Evolutionary conservation across 1,139 yeast species (phyloP).

Genomic region (Protomyces lactucae-debilis): DNA sequence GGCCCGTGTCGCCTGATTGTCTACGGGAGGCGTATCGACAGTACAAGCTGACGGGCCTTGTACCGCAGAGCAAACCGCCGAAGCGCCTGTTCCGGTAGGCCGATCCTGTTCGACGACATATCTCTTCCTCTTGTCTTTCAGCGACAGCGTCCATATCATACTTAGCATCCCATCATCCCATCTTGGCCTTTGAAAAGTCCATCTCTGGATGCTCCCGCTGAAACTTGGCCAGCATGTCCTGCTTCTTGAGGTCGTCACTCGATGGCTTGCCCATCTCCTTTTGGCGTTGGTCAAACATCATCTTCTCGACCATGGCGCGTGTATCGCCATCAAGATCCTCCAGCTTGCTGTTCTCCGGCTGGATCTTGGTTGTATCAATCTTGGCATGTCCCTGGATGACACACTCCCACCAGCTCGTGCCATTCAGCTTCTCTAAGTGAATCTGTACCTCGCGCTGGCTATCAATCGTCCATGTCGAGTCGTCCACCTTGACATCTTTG

Average conservation of each 20-base stretch:
- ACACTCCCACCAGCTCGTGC: constrained; percentile 48
- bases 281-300: constrained; percentile 48
- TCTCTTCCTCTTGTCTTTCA: too few relatives aligned
- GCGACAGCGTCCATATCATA: not conserved
- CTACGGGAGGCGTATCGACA: constrained; percentile 79
- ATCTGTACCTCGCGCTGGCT: constrained; percentile 42
- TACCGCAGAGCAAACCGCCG: constrained; percentile 1
- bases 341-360: constrained; percentile 44
- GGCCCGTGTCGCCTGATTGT: constrained; percentile 77
- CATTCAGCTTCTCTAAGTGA: constrained; percentile 42
- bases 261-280: constrained; percentile 42
- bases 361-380: constrained; percentile 43
- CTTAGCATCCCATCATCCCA: constrained; percentile 4
- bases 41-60: constrained; percentile 6
- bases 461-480: constrained; percentile 45
- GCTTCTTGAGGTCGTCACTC: constrained; percentile 42
- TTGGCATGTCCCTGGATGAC: constrained; percentile 45
- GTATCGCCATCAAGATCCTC: constrained; percentile 46
- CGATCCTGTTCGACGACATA: not conserved
- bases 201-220: constrained; percentile 46
- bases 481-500: constrained; percentile 39
- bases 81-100: constrained; percentile 4
- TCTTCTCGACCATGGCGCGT: constrained; percentile 46
- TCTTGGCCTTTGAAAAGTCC: constrained; percentile 38
- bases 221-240: constrained; percentile 41